Evolutionary conservation across 2,329 filamentous ascomycete genomes (phyloP).

Genomic region (Clonostachys rosea): DNA sequence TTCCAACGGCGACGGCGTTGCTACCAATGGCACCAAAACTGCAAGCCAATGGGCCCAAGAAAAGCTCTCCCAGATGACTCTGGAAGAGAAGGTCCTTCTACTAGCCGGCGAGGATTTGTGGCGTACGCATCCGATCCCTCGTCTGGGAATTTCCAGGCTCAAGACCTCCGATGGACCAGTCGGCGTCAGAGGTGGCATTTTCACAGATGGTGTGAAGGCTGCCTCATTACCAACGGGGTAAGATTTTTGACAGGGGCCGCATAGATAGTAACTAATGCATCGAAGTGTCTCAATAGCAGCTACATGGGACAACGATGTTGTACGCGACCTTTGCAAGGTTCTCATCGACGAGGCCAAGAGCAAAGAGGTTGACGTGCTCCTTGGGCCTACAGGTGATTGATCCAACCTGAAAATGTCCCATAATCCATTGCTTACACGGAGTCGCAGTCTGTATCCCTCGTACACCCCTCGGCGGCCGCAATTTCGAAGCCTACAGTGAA

Average conservation of each 20-base stretch:
- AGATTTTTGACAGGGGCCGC: neutral
- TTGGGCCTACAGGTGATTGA: neutral
- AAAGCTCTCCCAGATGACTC: neutral
- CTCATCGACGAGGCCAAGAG: neutral
- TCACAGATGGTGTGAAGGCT: neutral
- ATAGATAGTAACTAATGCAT: neutral
- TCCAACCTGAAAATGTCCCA: neutral
- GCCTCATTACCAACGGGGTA: neutral
- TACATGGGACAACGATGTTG: neutral
- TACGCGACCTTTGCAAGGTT: neutral
- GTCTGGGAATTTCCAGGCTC: neutral
- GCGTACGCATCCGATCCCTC: neutral
- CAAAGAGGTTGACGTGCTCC: neutral
- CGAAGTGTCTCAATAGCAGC: neutral
- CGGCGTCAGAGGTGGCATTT: neutral
- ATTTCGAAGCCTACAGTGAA: constrained; percentile 36
- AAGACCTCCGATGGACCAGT: neutral
- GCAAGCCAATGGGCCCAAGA: neutral
- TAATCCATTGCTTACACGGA: neutral
- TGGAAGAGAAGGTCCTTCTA: neutral
- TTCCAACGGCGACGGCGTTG: no score
- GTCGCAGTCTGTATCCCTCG: constrained; percentile 5
- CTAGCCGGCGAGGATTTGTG: neutral
- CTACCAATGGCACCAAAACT: no score
- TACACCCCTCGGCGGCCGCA: constrained; percentile 33